Conservation (phyloP, 805 yeast genomes). For the Barnettozyma vustinii region DNA sequence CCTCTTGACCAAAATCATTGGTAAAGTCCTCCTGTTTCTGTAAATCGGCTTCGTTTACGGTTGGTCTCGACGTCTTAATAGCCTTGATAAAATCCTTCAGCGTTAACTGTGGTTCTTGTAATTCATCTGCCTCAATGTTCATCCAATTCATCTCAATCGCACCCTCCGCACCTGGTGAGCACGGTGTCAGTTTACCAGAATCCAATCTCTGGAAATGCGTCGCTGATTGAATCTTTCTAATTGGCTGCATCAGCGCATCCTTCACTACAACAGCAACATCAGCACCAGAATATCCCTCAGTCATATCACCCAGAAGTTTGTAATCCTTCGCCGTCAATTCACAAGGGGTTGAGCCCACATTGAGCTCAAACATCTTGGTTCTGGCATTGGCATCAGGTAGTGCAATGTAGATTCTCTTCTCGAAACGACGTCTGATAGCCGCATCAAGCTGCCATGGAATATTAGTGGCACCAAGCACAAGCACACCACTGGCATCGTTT, state of each 20-base stretch:
- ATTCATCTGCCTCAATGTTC: slow-evolving; percentile 82
- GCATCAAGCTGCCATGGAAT: slow-evolving; percentile 99
- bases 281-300: slow-evolving; percentile 96
- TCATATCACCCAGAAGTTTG: slow-evolving; percentile 79
- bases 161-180: slow-evolving; percentile 92
- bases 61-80: slow-evolving; percentile 85
- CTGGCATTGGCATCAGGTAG: slow-evolving; percentile 93
- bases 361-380: slow-evolving; percentile 87
- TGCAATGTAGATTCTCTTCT: slow-evolving; percentile 89
- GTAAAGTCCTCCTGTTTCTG: slow-evolving; percentile 83
- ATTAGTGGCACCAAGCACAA: slow-evolving; percentile 95
- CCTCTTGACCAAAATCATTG: slow-evolving; percentile 95
- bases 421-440: slow-evolving; percentile 95
- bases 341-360: slow-evolving; percentile 88
- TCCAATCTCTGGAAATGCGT: slow-evolving; percentile 79
- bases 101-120: slow-evolving; percentile 84
- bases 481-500: slow-evolving; percentile 85
- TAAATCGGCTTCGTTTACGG: slow-evolving; percentile 84
- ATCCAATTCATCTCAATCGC: slow-evolving; percentile 93
- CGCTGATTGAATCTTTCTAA: slow-evolving; percentile 90
- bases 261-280: slow-evolving; percentile 95
- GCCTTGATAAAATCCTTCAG: slow-evolving; percentile 92
- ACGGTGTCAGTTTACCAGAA: slow-evolving; percentile 65
- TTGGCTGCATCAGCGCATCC: slow-evolving; percentile 97
- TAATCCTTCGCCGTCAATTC: slow-evolving; percentile 67